Conservation (phyloP, 2,329 filamentous ascomycete genomes). For the Stylonectria norvegica region DNA sequence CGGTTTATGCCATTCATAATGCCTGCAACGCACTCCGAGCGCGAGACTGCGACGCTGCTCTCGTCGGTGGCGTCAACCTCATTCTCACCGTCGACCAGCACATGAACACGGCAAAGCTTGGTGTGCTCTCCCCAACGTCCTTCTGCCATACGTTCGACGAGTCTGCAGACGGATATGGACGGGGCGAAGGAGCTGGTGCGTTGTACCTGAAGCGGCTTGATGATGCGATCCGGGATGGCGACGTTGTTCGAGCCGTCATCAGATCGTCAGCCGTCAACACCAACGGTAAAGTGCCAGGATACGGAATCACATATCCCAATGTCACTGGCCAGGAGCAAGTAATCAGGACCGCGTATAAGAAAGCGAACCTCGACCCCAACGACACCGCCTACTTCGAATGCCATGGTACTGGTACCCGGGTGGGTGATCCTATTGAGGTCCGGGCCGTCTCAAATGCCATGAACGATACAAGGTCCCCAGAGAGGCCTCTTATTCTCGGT, state of each 20-base stretch:
- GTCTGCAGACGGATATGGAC: constrained; percentile 42
- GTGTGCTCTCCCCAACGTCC: constrained; percentile 31
- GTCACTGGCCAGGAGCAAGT: constrained; percentile 27
- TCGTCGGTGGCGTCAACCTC: constrained; percentile 41
- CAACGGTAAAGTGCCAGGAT: constrained; percentile 31
- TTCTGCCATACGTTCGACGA: constrained; percentile 34
- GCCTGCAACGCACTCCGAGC: constrained; percentile 27
- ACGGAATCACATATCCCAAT: constrained; percentile 35
- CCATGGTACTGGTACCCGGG: constrained; percentile 39
- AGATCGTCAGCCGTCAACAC: constrained; percentile 29
- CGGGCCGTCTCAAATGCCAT: constrained; percentile 28
- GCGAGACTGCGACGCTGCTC: constrained; percentile 14
- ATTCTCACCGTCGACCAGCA: constrained; percentile 44
- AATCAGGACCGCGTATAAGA: constrained; percentile 29
- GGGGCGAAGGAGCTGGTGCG: constrained; percentile 42
- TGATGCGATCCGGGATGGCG: constrained; percentile 40
- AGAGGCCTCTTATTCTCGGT: constrained; percentile 25
- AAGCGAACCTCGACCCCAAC: constrained; percentile 24
- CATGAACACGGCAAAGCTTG: constrained; percentile 39
- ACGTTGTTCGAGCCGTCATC: constrained; percentile 35
- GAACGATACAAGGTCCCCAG: constrained; percentile 2
- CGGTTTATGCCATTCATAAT: constrained; percentile 43
- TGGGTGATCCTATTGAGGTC: constrained; percentile 38
- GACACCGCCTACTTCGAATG: constrained; percentile 34
- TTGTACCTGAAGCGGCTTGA: constrained; percentile 42